These are phyloP conservation scores for Leccinum barrowsii DNA, from an alignment of 768 basidiomycete genomes.

Conservation along the genomic window DNA sequence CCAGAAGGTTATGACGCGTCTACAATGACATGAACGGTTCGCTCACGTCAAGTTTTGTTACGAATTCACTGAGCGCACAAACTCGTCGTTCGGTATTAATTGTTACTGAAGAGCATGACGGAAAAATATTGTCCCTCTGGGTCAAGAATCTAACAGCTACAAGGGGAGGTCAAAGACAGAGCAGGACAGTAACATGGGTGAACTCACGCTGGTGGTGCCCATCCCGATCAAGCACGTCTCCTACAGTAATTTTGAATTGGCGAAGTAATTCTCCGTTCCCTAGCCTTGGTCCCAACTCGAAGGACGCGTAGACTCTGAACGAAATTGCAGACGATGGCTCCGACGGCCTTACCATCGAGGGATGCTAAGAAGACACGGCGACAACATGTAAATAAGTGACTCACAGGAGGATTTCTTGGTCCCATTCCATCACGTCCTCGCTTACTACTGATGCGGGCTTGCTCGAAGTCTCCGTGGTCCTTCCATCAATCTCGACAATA, in stretches of 20 bases:
- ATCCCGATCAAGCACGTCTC: not conserved
- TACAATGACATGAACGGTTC: not conserved
- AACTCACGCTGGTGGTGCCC: not conserved
- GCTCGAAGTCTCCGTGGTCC: not conserved
- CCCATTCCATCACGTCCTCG: not conserved
- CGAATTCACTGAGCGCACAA: not conserved
- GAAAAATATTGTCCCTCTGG: not conserved
- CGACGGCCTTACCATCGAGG: not conserved
- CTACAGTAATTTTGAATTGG: not conserved
- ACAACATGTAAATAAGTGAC: not conserved
- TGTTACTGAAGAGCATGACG: not conserved
- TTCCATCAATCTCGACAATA: not conserved
- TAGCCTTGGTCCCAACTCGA: not conserved
- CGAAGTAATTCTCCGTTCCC: not conserved
- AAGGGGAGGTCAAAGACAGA: not conserved
- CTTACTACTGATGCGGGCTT: not conserved
- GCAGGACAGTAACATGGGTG: not conserved
- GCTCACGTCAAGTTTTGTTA: not conserved
- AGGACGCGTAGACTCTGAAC: not conserved
- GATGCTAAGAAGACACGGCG: not conserved
- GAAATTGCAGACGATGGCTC: not conserved
- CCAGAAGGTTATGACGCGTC: not conserved
- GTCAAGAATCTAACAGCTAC: not conserved
- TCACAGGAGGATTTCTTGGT: not conserved
- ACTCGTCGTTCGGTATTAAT: not conserved